A percentile compares a stretch with the other conserved stretches of the same genome.
These are phyloP conservation scores for Penicillium steckii DNA, from an alignment of 495 filamentous ascomycete species.

Conservation along the genomic window DNA sequence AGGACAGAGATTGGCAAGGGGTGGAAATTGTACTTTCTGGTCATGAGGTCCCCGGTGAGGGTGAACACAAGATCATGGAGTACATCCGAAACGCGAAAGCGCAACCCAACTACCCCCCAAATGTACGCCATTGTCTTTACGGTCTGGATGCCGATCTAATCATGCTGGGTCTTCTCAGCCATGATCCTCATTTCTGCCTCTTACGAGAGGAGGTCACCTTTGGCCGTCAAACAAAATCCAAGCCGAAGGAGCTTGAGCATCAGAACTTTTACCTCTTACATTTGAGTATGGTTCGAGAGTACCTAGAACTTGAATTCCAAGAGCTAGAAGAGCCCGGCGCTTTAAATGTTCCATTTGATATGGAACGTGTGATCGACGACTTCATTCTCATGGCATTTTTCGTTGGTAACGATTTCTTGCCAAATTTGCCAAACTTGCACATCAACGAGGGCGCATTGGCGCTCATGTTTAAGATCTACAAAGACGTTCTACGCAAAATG, in stretches of 20 bases:
- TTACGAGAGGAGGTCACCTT: constrained; percentile 98
- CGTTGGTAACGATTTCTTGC: constrained; percentile 98
- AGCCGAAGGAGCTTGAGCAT: constrained; percentile 94
- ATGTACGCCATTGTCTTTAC: constrained; percentile 95
- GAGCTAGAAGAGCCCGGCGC: constrained; percentile 77
- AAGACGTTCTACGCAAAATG: constrained; percentile 79
- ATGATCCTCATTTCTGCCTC: constrained; percentile 97
- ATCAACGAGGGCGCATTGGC: constrained; percentile 98
- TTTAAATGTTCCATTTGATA: constrained; percentile 79
- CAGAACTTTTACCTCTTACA: constrained; percentile 99
- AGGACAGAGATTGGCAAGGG: constrained; percentile 95
- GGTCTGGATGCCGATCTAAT: constrained; percentile 97
- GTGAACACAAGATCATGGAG: constrained; percentile 99
- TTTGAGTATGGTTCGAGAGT: constrained; percentile 95
- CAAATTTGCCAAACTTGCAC: constrained; percentile 92
- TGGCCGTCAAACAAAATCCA: constrained; percentile 77
- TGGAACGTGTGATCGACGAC: constrained; percentile 97
- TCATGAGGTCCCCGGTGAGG: constrained; percentile 98
- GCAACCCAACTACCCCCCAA: constrained; percentile 90
- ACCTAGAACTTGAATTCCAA: constrained; percentile 95
- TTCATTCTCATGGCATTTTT: constrained; percentile 99
- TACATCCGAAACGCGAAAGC: constrained; percentile 97
- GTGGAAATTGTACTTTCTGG: constrained; percentile 95
- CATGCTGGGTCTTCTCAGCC: constrained; percentile 95
- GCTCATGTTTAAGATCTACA: constrained; percentile 97